Percentiles rank a stretch among this genome's conserved stretches.
These are phyloP conservation scores for Neurospora hispaniola DNA, from an alignment of 495 filamentous ascomycete species.

Conservation along the genomic window DNA sequence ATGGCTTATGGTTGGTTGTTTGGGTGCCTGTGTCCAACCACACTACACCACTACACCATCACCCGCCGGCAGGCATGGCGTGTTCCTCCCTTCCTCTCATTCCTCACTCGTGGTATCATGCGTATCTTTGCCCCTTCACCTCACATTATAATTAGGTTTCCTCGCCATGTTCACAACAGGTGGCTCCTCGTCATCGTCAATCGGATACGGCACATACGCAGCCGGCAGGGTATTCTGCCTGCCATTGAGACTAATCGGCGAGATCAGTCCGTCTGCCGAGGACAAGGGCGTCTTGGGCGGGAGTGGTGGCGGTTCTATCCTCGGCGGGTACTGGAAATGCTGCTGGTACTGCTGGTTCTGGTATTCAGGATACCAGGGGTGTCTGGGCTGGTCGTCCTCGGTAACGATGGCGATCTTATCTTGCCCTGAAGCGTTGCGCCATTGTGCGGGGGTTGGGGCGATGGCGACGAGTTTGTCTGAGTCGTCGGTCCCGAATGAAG, in stretches of 20 bases:
- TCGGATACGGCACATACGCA: conserved; percentile 54
- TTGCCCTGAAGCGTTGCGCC: conserved; percentile 32
- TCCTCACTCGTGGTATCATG: background rate
- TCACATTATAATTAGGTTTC: conserved; percentile 66
- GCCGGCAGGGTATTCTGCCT: conserved; percentile 17
- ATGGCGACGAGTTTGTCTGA: conserved; percentile 36
- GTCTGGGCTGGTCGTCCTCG: conserved; percentile 46
- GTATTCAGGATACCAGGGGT: conserved; percentile 12
- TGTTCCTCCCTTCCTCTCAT: background rate
- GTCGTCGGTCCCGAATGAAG: conserved; percentile 21
- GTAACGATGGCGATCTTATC: conserved; percentile 54
- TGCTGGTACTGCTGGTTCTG: conserved; percentile 30
- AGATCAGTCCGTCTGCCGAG: background rate
- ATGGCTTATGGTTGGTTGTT: background rate
- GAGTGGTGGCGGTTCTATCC: conserved; percentile 58
- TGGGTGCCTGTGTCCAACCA: background rate
- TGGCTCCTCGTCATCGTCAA: conserved; percentile 69
- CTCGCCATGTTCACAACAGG: conserved; percentile 72
- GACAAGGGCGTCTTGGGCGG: conserved; percentile 78
- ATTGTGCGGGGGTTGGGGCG: conserved; percentile 44
- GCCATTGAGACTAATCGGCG: background rate
- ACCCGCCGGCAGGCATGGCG: background rate
- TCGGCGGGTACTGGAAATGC: conserved; percentile 36
- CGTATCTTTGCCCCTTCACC: conserved; percentile 20
- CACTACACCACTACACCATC: background rate